Evolutionary conservation across 2,329 filamentous ascomycete species (phyloP), one percentile per base, ranked within the genome.

Genomic region (Trichoderma afroharzianum): DNA sequence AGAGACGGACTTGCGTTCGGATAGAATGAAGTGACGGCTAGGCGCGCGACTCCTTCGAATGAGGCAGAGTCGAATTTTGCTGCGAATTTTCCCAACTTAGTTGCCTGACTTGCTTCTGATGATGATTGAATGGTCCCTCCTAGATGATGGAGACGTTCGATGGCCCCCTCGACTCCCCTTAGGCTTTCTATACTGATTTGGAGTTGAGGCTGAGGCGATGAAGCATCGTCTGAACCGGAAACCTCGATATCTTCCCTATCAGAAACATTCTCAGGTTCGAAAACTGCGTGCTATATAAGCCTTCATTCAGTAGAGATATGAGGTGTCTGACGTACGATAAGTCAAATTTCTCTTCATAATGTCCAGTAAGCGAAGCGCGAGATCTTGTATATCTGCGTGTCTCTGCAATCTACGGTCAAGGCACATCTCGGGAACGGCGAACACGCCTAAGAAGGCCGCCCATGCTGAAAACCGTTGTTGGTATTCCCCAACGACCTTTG

Each of bases 361-460:
- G 6, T 72, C 64, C 1, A 72, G 15, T 14, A 72, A 36, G 2
- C 70, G 70, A 70, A 72, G 66, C 1, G 58, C 39, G 4, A 70
- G 43, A 69, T 72, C 70, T 50, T 70, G 70, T 7, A 72, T 9
- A 26, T 72, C 66, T 3, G 24, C 28, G 43, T 72, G 70, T 6
- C 21, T 43, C n/a, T 57, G 70, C 0, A 72, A 21, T 30, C 58
- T 72, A n/a, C 70, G 70, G 24, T 72, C 70, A 26, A 72, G 70
- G n/a, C 70, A 70, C 47, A 70, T 53, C 2, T 70, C 33, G 7
- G 70, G 57, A 26, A 33, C 58, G 4, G 64, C 64, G 12, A 72
- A 72, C 1, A 72, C 70, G 9, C 70, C 70, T 33, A 72, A 36
- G 18, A 72, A 72, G 26, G 70, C 64, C 18, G 70, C 70, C 70